Evolutionary conservation across 345 rosid genomes (phyloP), one percentile per base, ranked within the genome.

Genomic region (Hibiscus tridactylites): DNA sequence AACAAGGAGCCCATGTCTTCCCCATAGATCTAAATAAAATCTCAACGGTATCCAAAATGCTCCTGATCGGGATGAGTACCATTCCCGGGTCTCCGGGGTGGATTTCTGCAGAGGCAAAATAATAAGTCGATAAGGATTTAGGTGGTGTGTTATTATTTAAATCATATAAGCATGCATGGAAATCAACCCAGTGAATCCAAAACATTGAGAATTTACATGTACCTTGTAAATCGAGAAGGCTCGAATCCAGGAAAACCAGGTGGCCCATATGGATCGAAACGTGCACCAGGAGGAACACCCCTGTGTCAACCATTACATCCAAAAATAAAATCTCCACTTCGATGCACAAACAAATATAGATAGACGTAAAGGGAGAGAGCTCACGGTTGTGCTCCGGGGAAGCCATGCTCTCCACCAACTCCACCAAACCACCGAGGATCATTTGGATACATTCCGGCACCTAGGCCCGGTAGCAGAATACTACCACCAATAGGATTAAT

Each of bases 181-280:
- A 44, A 39, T 10, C 50, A 6, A 35, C 58, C 2, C 19, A 3
- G 52, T 60, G 61, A 50, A 39, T 65, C 64, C 49, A 2, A 5
- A 28, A 7, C 19, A 16, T 9, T 11, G 13, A 46, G 9, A 67
- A 28, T 68, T 24, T 65, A 49, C 10, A 31, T 3, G 31, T 84
- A 93, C 98, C 98, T 90, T 74, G 53, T 57, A 78, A 94, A 87
- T 44, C 91, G 82, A 75, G 67, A 69, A 11, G 95, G 97, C 78
- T 94, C 95, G 75, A 88, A 94, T 44, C 91, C 98, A 37, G 97
- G 93, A 76, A 89, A 78, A 4, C 81, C 85, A 8, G 98, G 93
- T 0, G 98, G 99, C 15, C 99, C 99, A 73, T 72, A 85, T 2
- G 98, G 97, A 81, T 94, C 97, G 74, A 88, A 91, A 60, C 93